These are phyloP conservation scores for Scleromitrula shiraiana DNA, from an alignment of 2,329 filamentous ascomycete species.

Conservation along the genomic window DNA sequence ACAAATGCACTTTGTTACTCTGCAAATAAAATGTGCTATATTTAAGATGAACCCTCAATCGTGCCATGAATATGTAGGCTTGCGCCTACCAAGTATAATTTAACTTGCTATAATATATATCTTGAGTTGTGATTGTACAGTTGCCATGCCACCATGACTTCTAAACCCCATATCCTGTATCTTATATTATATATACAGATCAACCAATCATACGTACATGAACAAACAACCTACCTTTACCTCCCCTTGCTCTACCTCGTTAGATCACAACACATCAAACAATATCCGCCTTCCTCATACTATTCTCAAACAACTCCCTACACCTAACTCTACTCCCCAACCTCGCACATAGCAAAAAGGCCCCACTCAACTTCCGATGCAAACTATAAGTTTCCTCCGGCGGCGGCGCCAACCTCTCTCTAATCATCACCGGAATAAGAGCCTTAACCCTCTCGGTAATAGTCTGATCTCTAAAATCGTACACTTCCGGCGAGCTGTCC, in stretches of 20 bases:
- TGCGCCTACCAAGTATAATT: no score
- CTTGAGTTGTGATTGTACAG: not conserved
- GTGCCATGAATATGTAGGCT: not conserved
- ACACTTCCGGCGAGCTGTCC: slow-evolving; percentile 65
- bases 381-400: slow-evolving; percentile 96
- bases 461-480: slow-evolving; percentile 90
- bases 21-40: no score
- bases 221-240: no score
- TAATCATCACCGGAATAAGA: slow-evolving; percentile 88
- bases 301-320: slow-evolving; percentile 63
- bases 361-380: slow-evolving; percentile 90
- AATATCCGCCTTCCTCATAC: slow-evolving; percentile 26
- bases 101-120: no score
- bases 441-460: slow-evolving; percentile 88
- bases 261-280: no score
- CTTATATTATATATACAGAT: not conserved
- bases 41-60: no score
- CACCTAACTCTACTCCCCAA: slow-evolving; percentile 78
- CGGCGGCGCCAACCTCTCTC: slow-evolving; percentile 78
- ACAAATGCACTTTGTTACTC: no score
- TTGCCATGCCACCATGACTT: no score
- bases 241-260: no score
- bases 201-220: no score
- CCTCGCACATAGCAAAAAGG: slow-evolving; percentile 83
- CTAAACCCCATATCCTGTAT: no score